Base-by-base conservation (phyloP, 805 yeast species). In the Starmerella powellii region DNA sequence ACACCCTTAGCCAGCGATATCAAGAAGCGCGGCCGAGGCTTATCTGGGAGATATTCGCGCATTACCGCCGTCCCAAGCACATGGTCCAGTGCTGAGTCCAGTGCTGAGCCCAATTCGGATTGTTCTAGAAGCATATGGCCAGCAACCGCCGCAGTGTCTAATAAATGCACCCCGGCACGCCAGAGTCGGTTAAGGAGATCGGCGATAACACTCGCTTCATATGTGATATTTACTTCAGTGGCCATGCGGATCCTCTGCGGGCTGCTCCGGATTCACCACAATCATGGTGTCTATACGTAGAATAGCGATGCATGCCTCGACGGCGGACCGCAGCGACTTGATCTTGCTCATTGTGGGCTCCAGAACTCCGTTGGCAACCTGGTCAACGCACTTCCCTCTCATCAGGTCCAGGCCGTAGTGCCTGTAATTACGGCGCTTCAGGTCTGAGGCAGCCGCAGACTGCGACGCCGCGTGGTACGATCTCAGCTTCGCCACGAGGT, bases 211-310 rank as follows among this genome's bases (percentile, higher is more conserved):
- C n/a, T n/a, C n/a, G n/a, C n/a, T n/a, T n/a, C n/a, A n/a, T n/a
- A n/a, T n/a, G n/a, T n/a, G n/a, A n/a, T 27, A 27, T 27, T 27
- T 10, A 10, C 26, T 23, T 10, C 17, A 33, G 13, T 86, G 95
- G 42, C 66, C 94, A 60, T 88, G 96, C 19, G 88, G 87, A 55
- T 84, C 95, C 66, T 87, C 94, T 52, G 57, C 49, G 26, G 57
- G 57, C 50, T 80, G 84, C 59, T 91, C 98, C 11, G 98, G 98
- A 56, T 88, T 93, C 48, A 91, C 95, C 37, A 85, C 83, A 57
- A 91, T 88, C 94, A 88, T 87, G 38, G 99, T 91, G 63, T 91
- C 99, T 57, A 91, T 91, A 71, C 99, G 79, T 56, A 93, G 71
- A 50, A 91, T 91, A 28, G 97, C 94, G 63, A 93, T 78, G 66